Evolutionary conservation across 768 basidiomycete genomes (phyloP).

Genomic region (Dacryopinax primogenitus): DNA sequence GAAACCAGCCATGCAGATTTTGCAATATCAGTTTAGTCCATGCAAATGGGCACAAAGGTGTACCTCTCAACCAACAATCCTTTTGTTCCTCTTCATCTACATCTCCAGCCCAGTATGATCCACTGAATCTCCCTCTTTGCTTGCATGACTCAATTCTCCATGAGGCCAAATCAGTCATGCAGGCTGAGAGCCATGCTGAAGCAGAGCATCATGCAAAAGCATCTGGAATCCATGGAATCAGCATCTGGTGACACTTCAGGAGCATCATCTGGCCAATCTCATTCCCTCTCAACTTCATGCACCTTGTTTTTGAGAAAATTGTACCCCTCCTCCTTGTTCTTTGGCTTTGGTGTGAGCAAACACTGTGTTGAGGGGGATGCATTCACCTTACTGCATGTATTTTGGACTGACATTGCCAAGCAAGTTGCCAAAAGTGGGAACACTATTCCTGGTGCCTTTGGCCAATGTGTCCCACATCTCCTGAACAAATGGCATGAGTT

Average conservation of each 20-base stretch:
- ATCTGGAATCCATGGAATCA: slow-evolving; percentile 28
- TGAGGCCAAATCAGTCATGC: slow-evolving; percentile 21
- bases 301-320: slow-evolving; percentile 37
- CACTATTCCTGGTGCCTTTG: slow-evolving; percentile 15
- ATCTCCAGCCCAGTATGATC: slow-evolving; percentile 17
- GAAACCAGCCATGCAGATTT: slow-evolving; percentile 27
- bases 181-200: slow-evolving; percentile 18
- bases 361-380: no score
- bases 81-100: not conserved
- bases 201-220: slow-evolving; percentile 21
- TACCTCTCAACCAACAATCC: not conserved
- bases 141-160: slow-evolving; percentile 18
- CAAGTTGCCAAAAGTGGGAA: not conserved
- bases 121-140: slow-evolving; percentile 25
- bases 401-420: slow-evolving; percentile 10
- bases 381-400: not conserved
- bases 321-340: slow-evolving; percentile 32
- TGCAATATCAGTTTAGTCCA: slow-evolving; percentile 28
- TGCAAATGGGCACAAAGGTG: not conserved
- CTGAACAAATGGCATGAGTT: not conserved
- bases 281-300: slow-evolving; percentile 40
- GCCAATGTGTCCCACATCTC: slow-evolving; percentile 11
- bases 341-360: no score
- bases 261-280: slow-evolving; percentile 31
- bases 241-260: slow-evolving; percentile 16